These are phyloP conservation scores for Cyclanthera cordifolia DNA, from an alignment of 306 rosid species.

Conservation along the genomic window DNA sequence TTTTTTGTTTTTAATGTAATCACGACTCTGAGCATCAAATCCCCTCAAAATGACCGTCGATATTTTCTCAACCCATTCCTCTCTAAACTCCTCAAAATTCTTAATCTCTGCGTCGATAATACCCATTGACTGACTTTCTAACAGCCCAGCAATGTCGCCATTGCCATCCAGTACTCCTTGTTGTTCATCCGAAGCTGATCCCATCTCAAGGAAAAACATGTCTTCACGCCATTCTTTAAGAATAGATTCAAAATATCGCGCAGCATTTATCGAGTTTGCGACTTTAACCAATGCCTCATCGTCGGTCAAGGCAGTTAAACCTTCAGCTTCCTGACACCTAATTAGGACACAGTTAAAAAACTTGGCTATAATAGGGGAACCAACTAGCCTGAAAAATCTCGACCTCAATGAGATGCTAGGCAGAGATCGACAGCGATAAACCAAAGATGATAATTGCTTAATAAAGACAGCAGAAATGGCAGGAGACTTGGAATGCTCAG, in stretches of 20 bases:
- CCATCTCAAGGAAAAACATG: constrained; percentile 68
- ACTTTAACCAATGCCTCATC: constrained; percentile 73
- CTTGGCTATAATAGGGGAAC: constrained; percentile 41
- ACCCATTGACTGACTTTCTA: constrained; percentile 32
- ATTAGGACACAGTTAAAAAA: constrained; percentile 44
- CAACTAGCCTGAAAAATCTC: constrained; percentile 64
- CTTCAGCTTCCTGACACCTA: constrained; percentile 99
- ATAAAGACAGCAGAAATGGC: constrained; percentile 48
- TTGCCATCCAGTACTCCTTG: constrained; percentile 18
- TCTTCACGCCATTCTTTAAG: constrained; percentile 83
- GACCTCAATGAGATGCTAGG: constrained; percentile 48
- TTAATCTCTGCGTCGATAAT: constrained; percentile 51
- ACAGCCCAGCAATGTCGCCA: constrained; percentile 14
- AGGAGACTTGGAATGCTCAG: constrained; percentile 74
- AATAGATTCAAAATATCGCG: constrained; percentile 52
- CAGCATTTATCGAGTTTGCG: constrained; percentile 71
- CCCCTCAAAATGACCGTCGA: constrained; percentile 73
- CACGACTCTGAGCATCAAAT: constrained; percentile 58
- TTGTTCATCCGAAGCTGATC: constrained; percentile 27
- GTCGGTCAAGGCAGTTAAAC: constrained; percentile 72
- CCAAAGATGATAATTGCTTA: constrained; percentile 41
- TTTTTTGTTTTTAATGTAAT: constrained; percentile 65
- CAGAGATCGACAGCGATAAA: constrained; percentile 66
- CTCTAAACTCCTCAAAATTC: constrained; percentile 55
- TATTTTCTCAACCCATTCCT: constrained; percentile 68